Conservation (phyloP, 495 filamentous ascomycete species). For the Penicillium fimorum region DNA sequence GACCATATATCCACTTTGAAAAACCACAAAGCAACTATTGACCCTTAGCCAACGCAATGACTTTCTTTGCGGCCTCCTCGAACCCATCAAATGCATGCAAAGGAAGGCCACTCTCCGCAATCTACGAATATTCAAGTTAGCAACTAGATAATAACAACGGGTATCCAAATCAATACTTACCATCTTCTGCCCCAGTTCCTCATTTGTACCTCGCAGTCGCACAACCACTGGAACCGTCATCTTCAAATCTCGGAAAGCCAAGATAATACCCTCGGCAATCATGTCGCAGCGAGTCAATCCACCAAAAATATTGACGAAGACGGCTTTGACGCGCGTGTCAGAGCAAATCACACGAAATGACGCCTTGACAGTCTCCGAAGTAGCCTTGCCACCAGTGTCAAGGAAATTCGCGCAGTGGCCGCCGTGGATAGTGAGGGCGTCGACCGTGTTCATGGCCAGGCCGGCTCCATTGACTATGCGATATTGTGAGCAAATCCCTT, state of each 20-base stretch:
- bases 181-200: constrained; percentile 71
- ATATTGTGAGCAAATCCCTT: neutral
- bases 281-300: constrained; percentile 82
- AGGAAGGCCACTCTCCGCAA: constrained; percentile 68
- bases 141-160: neutral
- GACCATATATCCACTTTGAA: neutral
- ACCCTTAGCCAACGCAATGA: constrained; percentile 58
- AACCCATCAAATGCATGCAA: constrained; percentile 80
- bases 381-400: constrained; percentile 89
- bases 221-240: constrained; percentile 78
- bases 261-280: constrained; percentile 80
- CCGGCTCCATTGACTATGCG: constrained; percentile 76
- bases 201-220: constrained; percentile 79
- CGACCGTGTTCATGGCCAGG: constrained; percentile 89
- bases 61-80: constrained; percentile 74
- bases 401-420: constrained; percentile 77
- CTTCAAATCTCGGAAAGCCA: constrained; percentile 71
- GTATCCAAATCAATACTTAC: constrained; percentile 33
- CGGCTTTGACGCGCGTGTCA: constrained; percentile 66
- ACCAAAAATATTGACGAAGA: constrained; percentile 92
- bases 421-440: constrained; percentile 65
- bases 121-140: constrained; percentile 39
- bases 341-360: constrained; percentile 70
- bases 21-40: neutral
- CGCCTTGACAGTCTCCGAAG: constrained; percentile 75